Evolutionary conservation across 768 basidiomycete genomes (phyloP), one percentile per base, ranked within the genome.

Genomic region (Amanita rimosa): DNA sequence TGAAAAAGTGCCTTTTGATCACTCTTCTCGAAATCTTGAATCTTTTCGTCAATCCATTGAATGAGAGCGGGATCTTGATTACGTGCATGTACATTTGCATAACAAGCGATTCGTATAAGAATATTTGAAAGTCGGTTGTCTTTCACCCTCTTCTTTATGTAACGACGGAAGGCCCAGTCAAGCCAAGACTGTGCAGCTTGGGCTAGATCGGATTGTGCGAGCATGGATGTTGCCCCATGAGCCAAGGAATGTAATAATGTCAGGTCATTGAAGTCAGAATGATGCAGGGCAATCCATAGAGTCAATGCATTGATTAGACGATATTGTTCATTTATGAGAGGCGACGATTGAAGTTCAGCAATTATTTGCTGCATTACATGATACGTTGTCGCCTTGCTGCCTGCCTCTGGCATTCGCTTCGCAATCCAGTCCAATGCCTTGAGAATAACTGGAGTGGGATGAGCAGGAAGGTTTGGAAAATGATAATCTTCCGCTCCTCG

Each of bases 311-410:
- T 83, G 35, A 93, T 58, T 24, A 83, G 66, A 10, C 94, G 79
- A 35, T 80, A 63, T 59, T 94, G 88, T 60, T 95, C 90, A 60
- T 89, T 87, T 52, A 95, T 74, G 34, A 96, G 71, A 16, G 82
- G 82, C 0, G 79, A 78, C 8, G 65, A 61, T 50, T 86, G 76
- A 7, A 91, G 65, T 35, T 73, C 71, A 4, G 80, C 72, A 53
- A 94, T 79, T 11, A 95, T 70, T 44, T 78, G 75, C 50, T 85
- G 83, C 22, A 90, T 61, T 48, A 88, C 74, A 52, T 93, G 89
- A 60, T 88, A 93, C 4, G 81, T 78, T 43, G 78, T 78, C 9
- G 83, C 75, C n/a, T 67, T 64, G 21, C 63, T 65, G 36, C 75
- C 66, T 16, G 72, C 69, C 11, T 66, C 61, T 3, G 69, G 61